These are phyloP conservation scores for Filobasidium uniguttulatum DNA, from an alignment of 1,284 basidiomycete genomes.

Conservation along the genomic window DNA sequence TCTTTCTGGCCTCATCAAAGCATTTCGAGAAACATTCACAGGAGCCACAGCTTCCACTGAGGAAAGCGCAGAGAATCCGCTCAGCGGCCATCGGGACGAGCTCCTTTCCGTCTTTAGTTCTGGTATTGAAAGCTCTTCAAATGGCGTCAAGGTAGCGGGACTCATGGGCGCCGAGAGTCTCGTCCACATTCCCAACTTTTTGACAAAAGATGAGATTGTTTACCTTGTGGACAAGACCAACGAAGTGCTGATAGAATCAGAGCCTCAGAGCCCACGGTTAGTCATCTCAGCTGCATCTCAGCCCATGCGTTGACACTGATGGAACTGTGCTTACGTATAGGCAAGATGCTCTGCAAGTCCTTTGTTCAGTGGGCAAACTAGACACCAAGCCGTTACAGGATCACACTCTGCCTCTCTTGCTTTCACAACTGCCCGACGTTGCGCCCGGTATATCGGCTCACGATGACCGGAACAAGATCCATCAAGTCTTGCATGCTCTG, in stretches of 20 bases:
- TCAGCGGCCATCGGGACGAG: conserved; percentile 59
- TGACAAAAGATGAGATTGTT: conserved; percentile 58
- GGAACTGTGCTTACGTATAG: conserved; percentile 35
- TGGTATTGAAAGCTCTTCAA: conserved; percentile 23
- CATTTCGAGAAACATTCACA: conserved; percentile 30
- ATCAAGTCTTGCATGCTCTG: conserved; percentile 57
- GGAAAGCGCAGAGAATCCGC: conserved; percentile 34
- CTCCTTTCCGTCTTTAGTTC: conserved; percentile 53
- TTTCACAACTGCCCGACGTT: conserved; percentile 54
- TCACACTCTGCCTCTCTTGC: conserved; percentile 66
- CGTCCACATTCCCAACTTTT: conserved; percentile 49
- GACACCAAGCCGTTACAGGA: conserved; percentile 56
- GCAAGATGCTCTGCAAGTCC: conserved; percentile 51
- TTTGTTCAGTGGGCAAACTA: conserved; percentile 52
- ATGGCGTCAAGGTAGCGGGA: conserved; percentile 11
- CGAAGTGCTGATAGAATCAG: conserved; percentile 49
- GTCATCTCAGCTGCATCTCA: conserved; percentile 34
- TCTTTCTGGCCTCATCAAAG: conserved; percentile 38
- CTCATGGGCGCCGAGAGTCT: conserved; percentile 30
- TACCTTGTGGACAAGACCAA: conserved; percentile 66
- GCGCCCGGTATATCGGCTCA: conserved; percentile 49
- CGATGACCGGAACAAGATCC: conserved; percentile 48
- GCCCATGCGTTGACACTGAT: conserved; percentile 15
- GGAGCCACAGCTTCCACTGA: conserved; percentile 19
- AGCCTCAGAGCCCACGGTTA: conserved; percentile 43